Evolutionary conservation across 2,329 filamentous ascomycete genomes (phyloP).

Genomic region (Trichoderma sp.): DNA sequence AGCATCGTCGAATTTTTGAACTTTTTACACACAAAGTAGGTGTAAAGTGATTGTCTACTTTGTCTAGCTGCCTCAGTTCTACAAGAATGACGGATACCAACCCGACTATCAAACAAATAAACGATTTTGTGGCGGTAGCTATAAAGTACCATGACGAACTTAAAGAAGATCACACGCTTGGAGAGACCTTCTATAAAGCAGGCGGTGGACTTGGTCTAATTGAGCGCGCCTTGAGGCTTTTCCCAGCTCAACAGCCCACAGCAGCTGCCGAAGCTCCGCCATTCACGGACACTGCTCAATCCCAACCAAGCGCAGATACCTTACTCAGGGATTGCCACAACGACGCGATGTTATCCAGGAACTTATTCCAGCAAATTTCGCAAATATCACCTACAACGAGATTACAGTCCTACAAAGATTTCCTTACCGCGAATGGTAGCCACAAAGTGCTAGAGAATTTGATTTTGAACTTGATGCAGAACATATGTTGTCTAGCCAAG

Average conservation of each 20-base stretch:
- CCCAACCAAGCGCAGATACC: too few species aligned
- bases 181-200: not conserved
- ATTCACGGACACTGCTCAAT: too few species aligned
- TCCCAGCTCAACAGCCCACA: too few species aligned
- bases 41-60: too few species aligned
- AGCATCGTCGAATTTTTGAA: too few species aligned
- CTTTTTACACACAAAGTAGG: too few species aligned
- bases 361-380: not conserved
- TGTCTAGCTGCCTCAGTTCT: too few species aligned
- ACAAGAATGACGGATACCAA: too few species aligned
- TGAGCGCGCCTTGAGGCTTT: fast-evolving
- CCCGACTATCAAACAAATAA: too few species aligned
- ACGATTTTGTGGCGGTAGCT: not conserved
- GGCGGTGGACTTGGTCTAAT: not conserved
- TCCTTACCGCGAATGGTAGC: fast-evolving
- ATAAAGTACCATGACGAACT: not conserved
- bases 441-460: not conserved
- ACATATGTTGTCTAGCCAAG: not conserved
- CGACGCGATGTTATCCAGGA: not conserved
- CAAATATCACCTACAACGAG: not conserved
- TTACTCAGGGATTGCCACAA: not conserved
- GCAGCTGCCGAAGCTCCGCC: too few species aligned
- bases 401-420: not conserved
- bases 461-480: not conserved
- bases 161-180: not conserved